Evolutionary conservation across 305 asterid species (phyloP).

Genomic region (Solanum chacoense): DNA sequence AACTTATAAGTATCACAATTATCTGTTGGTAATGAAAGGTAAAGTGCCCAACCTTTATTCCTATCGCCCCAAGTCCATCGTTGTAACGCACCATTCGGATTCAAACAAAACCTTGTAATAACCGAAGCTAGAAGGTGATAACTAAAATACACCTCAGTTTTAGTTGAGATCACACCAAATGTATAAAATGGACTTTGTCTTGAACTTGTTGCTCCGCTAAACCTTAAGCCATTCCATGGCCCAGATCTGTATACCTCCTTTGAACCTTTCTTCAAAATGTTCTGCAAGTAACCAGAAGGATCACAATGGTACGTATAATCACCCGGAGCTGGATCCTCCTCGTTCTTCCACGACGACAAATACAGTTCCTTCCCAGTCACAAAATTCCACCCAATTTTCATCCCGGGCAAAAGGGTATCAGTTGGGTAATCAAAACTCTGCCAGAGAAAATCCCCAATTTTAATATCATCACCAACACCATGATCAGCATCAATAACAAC

Average conservation of each 20-base stretch:
- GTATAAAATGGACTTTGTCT: background rate
- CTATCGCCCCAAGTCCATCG: conserved; percentile 17
- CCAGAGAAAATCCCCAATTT: background rate
- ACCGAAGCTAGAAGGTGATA: background rate
- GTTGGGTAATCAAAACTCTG: conserved; percentile 19
- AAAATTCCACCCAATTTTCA: conserved; percentile 10
- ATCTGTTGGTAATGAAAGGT: conserved; percentile 6
- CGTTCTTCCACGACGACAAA: conserved; percentile 16
- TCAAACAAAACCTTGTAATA: conserved; percentile 9
- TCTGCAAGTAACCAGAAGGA: conserved; percentile 9
- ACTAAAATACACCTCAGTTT: conserved; percentile 1
- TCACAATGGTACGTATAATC: conserved; percentile 7
- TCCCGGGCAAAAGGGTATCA: conserved; percentile 13
- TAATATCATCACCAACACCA: background rate
- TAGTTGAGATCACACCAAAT: background rate
- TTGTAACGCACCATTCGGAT: conserved; percentile 1
- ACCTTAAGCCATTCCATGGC: conserved; percentile 11
- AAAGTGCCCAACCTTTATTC: conserved; percentile 4
- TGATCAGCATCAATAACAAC: background rate
- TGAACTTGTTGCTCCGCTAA: conserved; percentile 4
- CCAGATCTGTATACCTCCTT: conserved; percentile 3
- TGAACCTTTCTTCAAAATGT: conserved; percentile 1
- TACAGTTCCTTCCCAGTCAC: background rate
- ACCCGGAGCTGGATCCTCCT: conserved; percentile 18
- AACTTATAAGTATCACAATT: conserved; percentile 12